Evolutionary conservation across 2,329 filamentous ascomycete species (phyloP), one percentile per base, ranked within the genome.

Genomic region (Aspergillus tamarii): DNA sequence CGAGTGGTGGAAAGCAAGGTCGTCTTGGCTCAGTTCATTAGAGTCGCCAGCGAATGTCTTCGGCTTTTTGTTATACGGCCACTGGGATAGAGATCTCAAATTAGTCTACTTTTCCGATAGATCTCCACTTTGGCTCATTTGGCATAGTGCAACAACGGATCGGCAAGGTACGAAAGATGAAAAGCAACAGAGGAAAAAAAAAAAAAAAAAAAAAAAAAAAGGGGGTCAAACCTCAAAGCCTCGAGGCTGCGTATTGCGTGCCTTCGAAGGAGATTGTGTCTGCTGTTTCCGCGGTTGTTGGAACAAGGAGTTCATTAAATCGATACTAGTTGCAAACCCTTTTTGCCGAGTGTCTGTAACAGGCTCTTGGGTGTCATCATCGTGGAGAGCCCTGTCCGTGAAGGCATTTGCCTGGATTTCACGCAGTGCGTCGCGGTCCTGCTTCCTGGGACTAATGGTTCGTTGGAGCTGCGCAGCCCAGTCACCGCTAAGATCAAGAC

Each of bases 391-490:
- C 64, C 78, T 79, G 67, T 83, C 81, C 66, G 84, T 83, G 56
- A 88, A 83, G 32, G 84, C 83, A 64, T 86, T 85, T 46, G 82
- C 83, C 70, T 89, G 90, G 79, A 81, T 90, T 82, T 84, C 89
- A 79, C 80, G 84, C 39, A 95, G 83, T 32, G 89, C 90, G 64
- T 86, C 84, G 66, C 94, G 91, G 80, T 97, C 91, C 73, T 95
- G 90, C 82, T 98, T 98, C 74, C 92, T 89, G 7, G 95, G 94
- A 73, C 93, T 97, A 70, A 98, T 93, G 7, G 95, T 98, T 69
- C 93, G 93, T 76, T 93, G 92, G 67, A 99, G 84, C 82, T 97
- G 94, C 70, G 95, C 91, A 70, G 93, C 91, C 95, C 95, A 99
- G 76, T 97, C 91, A 64, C 94, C 92, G 60, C 90, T 91, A 67